These are phyloP conservation scores for Penicillium riverlandense DNA, from an alignment of 495 filamentous ascomycete genomes.

Conservation along the genomic window DNA sequence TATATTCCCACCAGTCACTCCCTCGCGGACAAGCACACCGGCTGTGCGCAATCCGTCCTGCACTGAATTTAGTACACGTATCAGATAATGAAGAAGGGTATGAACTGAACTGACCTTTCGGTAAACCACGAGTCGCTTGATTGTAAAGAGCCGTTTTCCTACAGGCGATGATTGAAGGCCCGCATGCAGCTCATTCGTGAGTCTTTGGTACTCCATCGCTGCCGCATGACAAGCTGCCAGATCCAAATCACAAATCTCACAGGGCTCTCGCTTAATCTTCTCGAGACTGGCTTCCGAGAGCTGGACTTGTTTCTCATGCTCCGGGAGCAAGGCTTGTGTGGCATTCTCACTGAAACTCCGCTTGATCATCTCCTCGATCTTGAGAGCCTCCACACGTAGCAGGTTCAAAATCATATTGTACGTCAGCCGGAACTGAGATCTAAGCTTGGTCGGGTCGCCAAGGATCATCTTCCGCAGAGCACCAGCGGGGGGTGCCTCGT, in stretches of 20 bases:
- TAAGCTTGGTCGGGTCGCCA: conserved; percentile 88
- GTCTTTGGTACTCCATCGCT: conserved; percentile 64
- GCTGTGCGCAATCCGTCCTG: conserved; percentile 72
- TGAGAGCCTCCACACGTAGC: conserved; percentile 88
- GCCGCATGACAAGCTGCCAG: conserved; percentile 72
- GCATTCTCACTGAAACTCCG: conserved; percentile 97
- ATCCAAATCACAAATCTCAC: conserved; percentile 73
- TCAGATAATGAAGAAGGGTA: neutral
- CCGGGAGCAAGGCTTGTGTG: conserved; percentile 90
- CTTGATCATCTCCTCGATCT: conserved; percentile 99
- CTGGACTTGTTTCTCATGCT: conserved; percentile 90
- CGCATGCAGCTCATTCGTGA: conserved; percentile 70
- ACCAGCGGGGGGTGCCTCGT: conserved; percentile 80
- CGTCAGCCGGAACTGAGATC: conserved; percentile 92
- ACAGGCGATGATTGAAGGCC: conserved; percentile 63
- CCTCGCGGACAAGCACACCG: conserved; percentile 73
- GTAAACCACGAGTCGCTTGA: conserved; percentile 68
- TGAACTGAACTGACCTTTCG: conserved; percentile 38
- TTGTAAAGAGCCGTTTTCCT: conserved; percentile 69
- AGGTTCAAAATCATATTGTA: conserved; percentile 99
- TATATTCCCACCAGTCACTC: conserved; percentile 48
- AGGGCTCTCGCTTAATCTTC: conserved; percentile 81
- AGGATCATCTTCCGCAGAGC: conserved; percentile 89
- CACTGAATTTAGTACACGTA: conserved; percentile 8
- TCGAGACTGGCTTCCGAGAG: conserved; percentile 86